phyloP scores from a whole-genome alignment of 108 stramenopile genomes.

The Discostella stelligeroides region DNA sequence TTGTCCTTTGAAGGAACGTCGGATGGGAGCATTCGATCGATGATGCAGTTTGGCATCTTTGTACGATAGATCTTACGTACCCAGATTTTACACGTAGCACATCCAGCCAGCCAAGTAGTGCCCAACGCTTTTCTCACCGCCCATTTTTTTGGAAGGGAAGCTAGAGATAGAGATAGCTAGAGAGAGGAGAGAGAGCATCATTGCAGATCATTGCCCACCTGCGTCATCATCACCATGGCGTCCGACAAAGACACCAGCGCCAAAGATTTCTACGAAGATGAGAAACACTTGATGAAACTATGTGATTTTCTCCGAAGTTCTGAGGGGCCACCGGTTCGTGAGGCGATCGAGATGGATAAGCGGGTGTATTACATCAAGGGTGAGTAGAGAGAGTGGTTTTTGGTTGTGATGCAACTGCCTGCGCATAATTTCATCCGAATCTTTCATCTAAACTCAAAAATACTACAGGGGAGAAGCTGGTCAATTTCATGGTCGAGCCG shows the following conservation, averaged over 20 bases:
- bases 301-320: constrained; percentile 83
- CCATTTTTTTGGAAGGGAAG: no score
- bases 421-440: background rate
- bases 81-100: no score
- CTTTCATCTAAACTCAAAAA: background rate
- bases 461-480: constrained; percentile 87
- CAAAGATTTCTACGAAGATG: constrained; percentile 76
- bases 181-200: no score
- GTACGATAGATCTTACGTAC: no score
- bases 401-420: no score
- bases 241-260: constrained; percentile 28
- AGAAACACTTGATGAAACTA: constrained; percentile 80
- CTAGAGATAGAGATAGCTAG: no score
- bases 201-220: background rate
- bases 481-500: constrained; percentile 91
- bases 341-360: constrained; percentile 93
- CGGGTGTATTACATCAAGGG: constrained; percentile 98
- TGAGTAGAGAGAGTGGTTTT: constrained; percentile 52
- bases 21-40: no score
- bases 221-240: constrained; percentile 26
- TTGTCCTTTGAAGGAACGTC: background rate
- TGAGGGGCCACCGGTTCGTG: constrained; percentile 86
- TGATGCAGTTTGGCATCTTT: no score
- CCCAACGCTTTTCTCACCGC: no score
- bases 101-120: no score